A percentile compares a stretch with the other conserved stretches of the same genome.
Evolutionary conservation across 2,329 filamentous ascomycete genomes (phyloP).

Genomic region (Didymella arachidicola): DNA sequence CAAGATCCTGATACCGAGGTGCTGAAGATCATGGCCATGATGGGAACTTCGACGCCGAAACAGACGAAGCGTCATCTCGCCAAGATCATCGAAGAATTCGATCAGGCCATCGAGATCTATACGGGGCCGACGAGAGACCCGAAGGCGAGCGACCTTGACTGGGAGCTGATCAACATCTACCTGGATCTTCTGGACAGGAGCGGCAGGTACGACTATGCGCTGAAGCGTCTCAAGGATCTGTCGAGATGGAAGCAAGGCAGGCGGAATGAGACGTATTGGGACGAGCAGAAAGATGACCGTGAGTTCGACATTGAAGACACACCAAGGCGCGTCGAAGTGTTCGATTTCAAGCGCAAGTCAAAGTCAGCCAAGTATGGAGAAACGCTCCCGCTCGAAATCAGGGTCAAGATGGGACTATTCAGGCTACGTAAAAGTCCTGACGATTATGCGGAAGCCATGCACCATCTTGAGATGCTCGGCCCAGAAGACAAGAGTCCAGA

Average conservation of each 20-base stretch:
- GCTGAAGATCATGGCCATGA: slow-evolving; percentile 64
- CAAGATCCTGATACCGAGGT: slow-evolving; percentile 57
- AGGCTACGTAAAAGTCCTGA: slow-evolving; percentile 74
- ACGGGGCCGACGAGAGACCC: slow-evolving; percentile 54
- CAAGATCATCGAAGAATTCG: slow-evolving; percentile 60
- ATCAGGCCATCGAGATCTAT: slow-evolving; percentile 59
- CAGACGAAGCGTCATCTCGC: slow-evolving; percentile 55
- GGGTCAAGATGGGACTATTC: slow-evolving; percentile 83
- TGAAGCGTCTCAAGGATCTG: slow-evolving; percentile 73
- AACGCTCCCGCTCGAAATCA: slow-evolving; percentile 79
- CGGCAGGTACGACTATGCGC: slow-evolving; percentile 69
- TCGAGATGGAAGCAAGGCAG: slow-evolving; percentile 85
- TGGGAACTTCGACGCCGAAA: slow-evolving; percentile 61
- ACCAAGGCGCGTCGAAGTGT: slow-evolving; percentile 68
- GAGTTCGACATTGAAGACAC: slow-evolving; percentile 84
- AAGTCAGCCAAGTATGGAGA: slow-evolving; percentile 70
- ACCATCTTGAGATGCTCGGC: slow-evolving; percentile 68
- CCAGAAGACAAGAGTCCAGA: slow-evolving; percentile 63
- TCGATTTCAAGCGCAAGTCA: slow-evolving; percentile 67
- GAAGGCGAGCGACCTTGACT: slow-evolving; percentile 62
- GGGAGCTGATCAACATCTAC: slow-evolving; percentile 87
- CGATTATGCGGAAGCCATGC: slow-evolving; percentile 71
- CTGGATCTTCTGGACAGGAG: slow-evolving; percentile 77
- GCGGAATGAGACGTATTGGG: slow-evolving; percentile 78
- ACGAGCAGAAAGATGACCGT: slow-evolving; percentile 76